Base-by-base conservation (phyloP, 176 grass and related monocot species). In the Avena atlantica region DNA sequence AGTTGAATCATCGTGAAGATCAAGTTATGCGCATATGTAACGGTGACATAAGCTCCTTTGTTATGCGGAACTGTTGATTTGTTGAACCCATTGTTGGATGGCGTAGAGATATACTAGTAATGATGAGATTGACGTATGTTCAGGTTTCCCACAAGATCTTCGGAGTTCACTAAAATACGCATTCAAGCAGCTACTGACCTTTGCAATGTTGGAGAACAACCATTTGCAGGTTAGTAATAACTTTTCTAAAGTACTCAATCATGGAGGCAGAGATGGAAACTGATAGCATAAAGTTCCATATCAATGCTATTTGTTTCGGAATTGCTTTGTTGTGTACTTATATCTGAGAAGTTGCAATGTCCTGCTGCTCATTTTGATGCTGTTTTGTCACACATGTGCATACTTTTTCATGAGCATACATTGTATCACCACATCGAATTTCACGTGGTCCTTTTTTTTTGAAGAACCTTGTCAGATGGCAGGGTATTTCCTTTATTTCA, bases 1-100 rank as follows among this genome's bases (percentile, higher is more conserved):
- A 16, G 14, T 51, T 75, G 72, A 51, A 16, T 51, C 9, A 0
- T 23, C 7, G 21, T 25, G 45, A 25, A 50, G n/a, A 9, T 74
- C n/a, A 74, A 74, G n/a, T 24, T 74, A 60, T n/a, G n/a, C n/a
- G n/a, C n/a, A n/a, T n/a, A n/a, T 60, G 20, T 72, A 74, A 13
- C 42, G 2, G 5, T 74, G 44, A 42, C 42, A 48, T 73, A 48
- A 74, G 1, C 24, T 74, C 1, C 0, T 73, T 2, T 14, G 45
- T 74, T 74, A 51, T 74, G 47, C 45, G 6, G 21, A 50, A 55
- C 52, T 17, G 4, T 17, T 55, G 52, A 55, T 48, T 48, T 48
- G 9, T 7, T 24, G 15, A 73, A 55, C 6, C 4, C 14, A 55
- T 55, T 74, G n/a, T 10, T 74, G 2, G n/a, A 0, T 74, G 70